These are phyloP conservation scores for Colletotrichum tofieldiae DNA, from an alignment of 2,329 filamentous ascomycete species.

Conservation along the genomic window DNA sequence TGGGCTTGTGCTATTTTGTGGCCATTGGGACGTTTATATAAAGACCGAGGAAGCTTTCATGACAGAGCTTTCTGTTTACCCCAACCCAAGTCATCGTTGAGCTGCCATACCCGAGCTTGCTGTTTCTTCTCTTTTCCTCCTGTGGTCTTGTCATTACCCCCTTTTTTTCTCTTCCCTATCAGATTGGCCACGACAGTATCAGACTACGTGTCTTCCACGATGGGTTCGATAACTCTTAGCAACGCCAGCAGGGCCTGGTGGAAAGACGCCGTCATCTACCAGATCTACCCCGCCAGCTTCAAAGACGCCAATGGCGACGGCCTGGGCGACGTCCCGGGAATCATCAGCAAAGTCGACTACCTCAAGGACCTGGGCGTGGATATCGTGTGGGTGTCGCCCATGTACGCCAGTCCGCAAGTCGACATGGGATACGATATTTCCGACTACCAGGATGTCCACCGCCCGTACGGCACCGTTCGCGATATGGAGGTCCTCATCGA, in stretches of 20 bases:
- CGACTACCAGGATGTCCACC: conserved; percentile 77
- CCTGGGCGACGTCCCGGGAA: conserved; percentile 75
- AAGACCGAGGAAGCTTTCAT: not conserved
- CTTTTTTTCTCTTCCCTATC: not conserved
- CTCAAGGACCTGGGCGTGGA: conserved; percentile 74
- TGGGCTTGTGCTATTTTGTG: not conserved
- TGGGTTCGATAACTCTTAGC: conserved; percentile 37
- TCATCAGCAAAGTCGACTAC: conserved; percentile 75
- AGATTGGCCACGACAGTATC: not conserved
- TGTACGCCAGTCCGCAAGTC: conserved; percentile 75
- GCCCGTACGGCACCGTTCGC: conserved; percentile 76
- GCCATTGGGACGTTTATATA: not conserved
- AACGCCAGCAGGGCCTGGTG: conserved; percentile 59
- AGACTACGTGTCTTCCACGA: conserved; percentile 2
- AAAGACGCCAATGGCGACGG: conserved; percentile 72
- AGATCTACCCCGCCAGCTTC: conserved; percentile 73
- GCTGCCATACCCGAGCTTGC: not conserved
- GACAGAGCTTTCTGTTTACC: not conserved
- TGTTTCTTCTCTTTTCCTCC: not conserved
- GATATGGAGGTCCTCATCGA: conserved; percentile 76
- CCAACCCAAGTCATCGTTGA: not conserved
- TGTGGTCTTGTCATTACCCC: not conserved
- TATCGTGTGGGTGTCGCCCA: conserved; percentile 78
- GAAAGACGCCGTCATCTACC: conserved; percentile 72
- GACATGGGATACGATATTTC: conserved; percentile 82